Evolutionary conservation across 805 yeast genomes (phyloP).

Genomic region (Suhomyces vadensis): DNA sequence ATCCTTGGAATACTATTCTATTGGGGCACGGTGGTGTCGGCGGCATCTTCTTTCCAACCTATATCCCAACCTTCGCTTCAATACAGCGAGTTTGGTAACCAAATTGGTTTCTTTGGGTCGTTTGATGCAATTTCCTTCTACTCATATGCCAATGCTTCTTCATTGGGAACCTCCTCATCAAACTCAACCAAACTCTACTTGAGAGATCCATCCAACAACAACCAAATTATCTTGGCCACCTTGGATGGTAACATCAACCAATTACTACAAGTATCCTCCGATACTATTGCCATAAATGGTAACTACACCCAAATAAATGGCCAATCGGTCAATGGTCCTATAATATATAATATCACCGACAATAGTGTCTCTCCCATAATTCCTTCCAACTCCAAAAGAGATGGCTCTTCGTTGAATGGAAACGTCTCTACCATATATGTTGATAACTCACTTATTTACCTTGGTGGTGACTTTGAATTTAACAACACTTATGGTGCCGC

Average conservation of each 20-base stretch:
- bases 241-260: slow-evolving; percentile 33
- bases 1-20: neutral
- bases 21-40: slow-evolving; percentile 2
- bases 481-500: slow-evolving; percentile 59
- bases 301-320: slow-evolving; percentile 37
- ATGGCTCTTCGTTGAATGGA: slow-evolving; percentile 24
- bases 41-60: slow-evolving; percentile 2
- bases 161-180: slow-evolving; percentile 10
- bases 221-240: slow-evolving; percentile 25
- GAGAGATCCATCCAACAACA: slow-evolving; percentile 20
- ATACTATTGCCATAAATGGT: slow-evolving; percentile 36
- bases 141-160: slow-evolving; percentile 26
- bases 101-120: slow-evolving; percentile 33
- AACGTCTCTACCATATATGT: slow-evolving; percentile 38
- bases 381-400: slow-evolving; percentile 15
- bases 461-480: slow-evolving; percentile 77
- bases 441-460: slow-evolving; percentile 53
- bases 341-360: slow-evolving; percentile 35
- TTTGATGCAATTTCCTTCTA: slow-evolving; percentile 32
- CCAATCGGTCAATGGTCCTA: slow-evolving; percentile 28
- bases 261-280: slow-evolving; percentile 25
- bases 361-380: slow-evolving; percentile 25
- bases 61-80: slow-evolving; percentile 23
- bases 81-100: slow-evolving; percentile 27
- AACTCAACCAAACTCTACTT: slow-evolving; percentile 21